Evolutionary conservation across 306 rosid species (phyloP).

Genomic region (Hippophae tibetana): DNA sequence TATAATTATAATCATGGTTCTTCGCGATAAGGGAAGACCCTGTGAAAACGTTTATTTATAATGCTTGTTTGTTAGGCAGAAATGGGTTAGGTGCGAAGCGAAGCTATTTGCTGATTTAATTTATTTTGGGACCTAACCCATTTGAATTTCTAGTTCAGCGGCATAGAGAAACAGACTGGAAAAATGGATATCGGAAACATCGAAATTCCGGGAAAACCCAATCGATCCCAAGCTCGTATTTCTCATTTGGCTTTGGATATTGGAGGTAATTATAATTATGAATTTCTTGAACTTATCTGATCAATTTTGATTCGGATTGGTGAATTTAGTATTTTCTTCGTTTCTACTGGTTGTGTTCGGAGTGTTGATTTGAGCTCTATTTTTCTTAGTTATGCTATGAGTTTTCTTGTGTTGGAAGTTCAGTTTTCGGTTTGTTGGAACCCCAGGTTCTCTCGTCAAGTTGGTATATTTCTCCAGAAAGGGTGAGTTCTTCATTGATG

Average conservation of each 20-base stretch:
- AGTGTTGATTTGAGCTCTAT: not conserved
- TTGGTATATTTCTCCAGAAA: conserved; percentile 68
- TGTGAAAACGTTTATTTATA: not conserved
- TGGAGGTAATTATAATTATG: conserved; percentile 41
- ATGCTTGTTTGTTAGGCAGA: conserved; percentile 2
- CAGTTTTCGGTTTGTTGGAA: conserved; percentile 14
- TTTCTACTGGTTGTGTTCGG: not conserved
- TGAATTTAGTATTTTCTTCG: not conserved
- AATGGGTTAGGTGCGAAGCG: conserved; percentile 3
- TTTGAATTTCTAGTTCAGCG: not conserved
- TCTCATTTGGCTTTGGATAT: conserved; percentile 65
- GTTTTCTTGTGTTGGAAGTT: not conserved
- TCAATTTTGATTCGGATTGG: not conserved
- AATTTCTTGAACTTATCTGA: not conserved
- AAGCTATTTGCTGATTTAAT: conserved; percentile 1
- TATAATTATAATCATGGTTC: not conserved
- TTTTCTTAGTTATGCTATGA: not conserved
- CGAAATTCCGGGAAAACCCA: conserved; percentile 21
- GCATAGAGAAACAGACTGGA: not conserved
- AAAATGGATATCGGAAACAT: conserved; percentile 41
- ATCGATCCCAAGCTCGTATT: conserved; percentile 19
- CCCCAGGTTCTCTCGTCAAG: conserved; percentile 66
- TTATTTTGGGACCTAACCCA: not conserved
- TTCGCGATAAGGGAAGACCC: not conserved
- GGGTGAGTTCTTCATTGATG: conserved; percentile 23